Percentiles rank a stretch among this genome's conserved stretches.
phyloP scores from a whole-genome alignment of 257 asterid species.

The Lithospermum erythrorhizon region DNA sequence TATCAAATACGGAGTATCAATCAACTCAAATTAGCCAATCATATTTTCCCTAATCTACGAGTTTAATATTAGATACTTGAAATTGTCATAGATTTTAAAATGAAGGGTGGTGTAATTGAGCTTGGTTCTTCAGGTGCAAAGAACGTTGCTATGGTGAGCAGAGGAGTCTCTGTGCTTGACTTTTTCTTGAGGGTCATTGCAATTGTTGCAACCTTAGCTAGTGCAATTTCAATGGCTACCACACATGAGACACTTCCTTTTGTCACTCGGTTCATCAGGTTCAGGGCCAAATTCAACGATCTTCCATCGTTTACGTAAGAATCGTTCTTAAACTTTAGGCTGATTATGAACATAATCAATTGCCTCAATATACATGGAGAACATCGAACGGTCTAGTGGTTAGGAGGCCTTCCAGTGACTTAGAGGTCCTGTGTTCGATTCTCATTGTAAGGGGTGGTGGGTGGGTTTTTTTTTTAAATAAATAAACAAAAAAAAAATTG shows the following conservation, averaged over 20 bases:
- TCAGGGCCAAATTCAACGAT: slow-evolving; percentile 24
- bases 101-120: slow-evolving; percentile 21
- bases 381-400: no score
- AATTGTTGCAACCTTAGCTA: slow-evolving; percentile 18
- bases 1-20: no score
- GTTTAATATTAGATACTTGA: background rate
- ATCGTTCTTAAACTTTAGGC: no score
- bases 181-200: slow-evolving; percentile 27
- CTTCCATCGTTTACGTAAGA: slow-evolving; percentile 58
- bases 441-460: no score
- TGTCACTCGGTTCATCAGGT: slow-evolving; percentile 25
- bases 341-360: no score
- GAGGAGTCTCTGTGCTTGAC: slow-evolving; percentile 23
- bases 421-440: no score
- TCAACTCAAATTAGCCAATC: background rate
- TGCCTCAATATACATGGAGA: no score
- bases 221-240: slow-evolving; percentile 36
- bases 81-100: background rate
- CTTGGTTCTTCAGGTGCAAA: slow-evolving; percentile 6
- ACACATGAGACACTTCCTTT: slow-evolving; percentile 29
- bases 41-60: no score
- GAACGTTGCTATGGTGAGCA: slow-evolving; percentile 6
- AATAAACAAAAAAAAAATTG: no score
- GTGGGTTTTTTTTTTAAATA: no score
- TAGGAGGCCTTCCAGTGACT: no score